Conservation (phyloP, 495 filamentous ascomycete species). For the Xylaria acuta region DNA sequence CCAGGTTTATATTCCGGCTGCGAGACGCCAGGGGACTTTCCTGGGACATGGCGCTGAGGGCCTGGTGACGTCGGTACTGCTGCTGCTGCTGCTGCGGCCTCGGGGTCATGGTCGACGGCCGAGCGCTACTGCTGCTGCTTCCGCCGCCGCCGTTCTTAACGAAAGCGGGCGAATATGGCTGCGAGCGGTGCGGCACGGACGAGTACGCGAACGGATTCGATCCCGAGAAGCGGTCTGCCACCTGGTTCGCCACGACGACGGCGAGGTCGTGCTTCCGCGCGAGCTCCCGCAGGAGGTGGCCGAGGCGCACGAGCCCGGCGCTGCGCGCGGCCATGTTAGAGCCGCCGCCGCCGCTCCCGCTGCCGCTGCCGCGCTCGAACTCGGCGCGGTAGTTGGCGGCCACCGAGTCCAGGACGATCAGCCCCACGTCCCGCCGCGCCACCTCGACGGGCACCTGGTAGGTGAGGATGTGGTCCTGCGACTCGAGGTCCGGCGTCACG, state of each 20-base stretch:
- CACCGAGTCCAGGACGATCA: constrained; percentile 87
- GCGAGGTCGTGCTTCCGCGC: constrained; percentile 76
- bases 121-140: background rate
- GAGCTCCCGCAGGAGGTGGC: constrained; percentile 75
- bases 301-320: constrained; percentile 74
- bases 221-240: constrained; percentile 80
- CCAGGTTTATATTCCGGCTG: constrained; percentile 26
- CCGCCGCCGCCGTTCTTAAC: constrained; percentile 16
- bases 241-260: constrained; percentile 93
- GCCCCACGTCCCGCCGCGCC: constrained; percentile 71
- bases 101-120: background rate
- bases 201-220: constrained; percentile 24
- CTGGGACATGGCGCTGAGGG: constrained; percentile 35
- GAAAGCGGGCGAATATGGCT: constrained; percentile 16
- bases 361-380: constrained; percentile 60
- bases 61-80: constrained; percentile 1
- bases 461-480: constrained; percentile 91
- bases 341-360: too few relatives aligned
- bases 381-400: constrained; percentile 95
- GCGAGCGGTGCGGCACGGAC: background rate
- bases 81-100: constrained; percentile 6
- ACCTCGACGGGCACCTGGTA: constrained; percentile 92
- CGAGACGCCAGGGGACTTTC: constrained; percentile 50
- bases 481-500: constrained; percentile 88
- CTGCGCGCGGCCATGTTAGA: constrained; percentile 66